These are phyloP conservation scores for Scortechinia acanthostroma DNA, from an alignment of 2,329 filamentous ascomycete species.

Conservation along the genomic window DNA sequence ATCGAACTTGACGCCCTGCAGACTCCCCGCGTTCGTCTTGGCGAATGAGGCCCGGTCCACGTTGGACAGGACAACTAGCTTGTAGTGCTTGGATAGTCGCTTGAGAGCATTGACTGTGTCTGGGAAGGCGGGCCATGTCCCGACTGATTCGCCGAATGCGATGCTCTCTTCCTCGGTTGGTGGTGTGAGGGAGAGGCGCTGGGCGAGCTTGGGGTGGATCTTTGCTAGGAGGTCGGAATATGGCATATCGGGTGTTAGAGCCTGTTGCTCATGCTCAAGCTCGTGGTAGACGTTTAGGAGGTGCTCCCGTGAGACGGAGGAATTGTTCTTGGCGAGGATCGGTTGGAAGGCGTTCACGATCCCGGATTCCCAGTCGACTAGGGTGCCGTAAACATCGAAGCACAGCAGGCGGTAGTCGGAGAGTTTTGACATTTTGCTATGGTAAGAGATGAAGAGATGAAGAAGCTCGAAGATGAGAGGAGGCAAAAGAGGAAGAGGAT, in stretches of 20 bases:
- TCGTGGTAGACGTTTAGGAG: constrained; percentile 28
- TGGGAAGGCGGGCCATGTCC: constrained; percentile 44
- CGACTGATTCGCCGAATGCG: constrained; percentile 40
- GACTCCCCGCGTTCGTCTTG: constrained; percentile 29
- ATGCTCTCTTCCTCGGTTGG: constrained; percentile 28
- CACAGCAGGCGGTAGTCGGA: constrained; percentile 31
- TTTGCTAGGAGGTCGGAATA: constrained; percentile 52
- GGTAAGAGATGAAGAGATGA: too few relatives aligned
- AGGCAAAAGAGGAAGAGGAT: too few relatives aligned
- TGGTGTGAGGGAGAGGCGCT: constrained; percentile 24
- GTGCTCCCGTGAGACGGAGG: constrained; percentile 24
- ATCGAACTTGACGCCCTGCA: constrained; percentile 45
- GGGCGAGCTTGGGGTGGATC: constrained; percentile 36
- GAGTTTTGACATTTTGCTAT: constrained; percentile 1
- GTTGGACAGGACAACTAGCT: constrained; percentile 47
- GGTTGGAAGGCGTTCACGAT: constrained; percentile 44
- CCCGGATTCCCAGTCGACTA: constrained; percentile 73
- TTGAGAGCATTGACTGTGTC: constrained; percentile 32
- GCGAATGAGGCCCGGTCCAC: constrained; percentile 44
- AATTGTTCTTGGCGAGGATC: constrained; percentile 31
- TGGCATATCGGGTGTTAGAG: constrained; percentile 40
- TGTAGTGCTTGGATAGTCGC: constrained; percentile 11
- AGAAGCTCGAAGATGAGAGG: too few relatives aligned
- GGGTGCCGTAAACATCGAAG: constrained; percentile 76
- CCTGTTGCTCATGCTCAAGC: constrained; percentile 40